phyloP scores from a whole-genome alignment of 805 yeast species.

The Yarrowia porcina region DNA sequence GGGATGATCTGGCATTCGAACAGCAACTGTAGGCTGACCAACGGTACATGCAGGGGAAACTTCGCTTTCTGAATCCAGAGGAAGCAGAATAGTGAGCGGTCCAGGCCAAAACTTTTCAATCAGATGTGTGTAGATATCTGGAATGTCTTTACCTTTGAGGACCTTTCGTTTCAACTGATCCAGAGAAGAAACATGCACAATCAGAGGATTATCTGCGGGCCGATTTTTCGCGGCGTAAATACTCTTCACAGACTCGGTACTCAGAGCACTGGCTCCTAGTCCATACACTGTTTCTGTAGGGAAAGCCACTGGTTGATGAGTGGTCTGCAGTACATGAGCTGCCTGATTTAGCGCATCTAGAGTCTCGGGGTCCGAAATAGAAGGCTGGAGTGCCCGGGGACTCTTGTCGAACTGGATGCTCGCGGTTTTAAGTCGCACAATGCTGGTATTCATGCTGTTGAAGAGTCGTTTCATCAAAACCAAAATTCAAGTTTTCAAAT shows the following conservation, averaged over 20 bases:
- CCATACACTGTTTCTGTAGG: constrained; percentile 99
- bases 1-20: constrained; percentile 81
- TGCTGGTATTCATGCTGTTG: constrained; percentile 36
- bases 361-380: constrained; percentile 49
- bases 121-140: constrained; percentile 62
- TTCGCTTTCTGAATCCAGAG: constrained; percentile 45
- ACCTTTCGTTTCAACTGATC: constrained; percentile 65
- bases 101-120: constrained; percentile 90
- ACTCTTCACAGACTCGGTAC: constrained; percentile 65
- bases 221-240: constrained; percentile 88
- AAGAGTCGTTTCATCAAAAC: constrained; percentile 1
- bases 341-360: constrained; percentile 54
- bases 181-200: constrained; percentile 79
- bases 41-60: constrained; percentile 79
- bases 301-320: constrained; percentile 73
- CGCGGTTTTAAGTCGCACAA: constrained; percentile 51
- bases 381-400: constrained; percentile 36
- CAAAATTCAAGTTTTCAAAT: not conserved
- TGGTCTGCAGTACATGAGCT: constrained; percentile 49
- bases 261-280: constrained; percentile 80
- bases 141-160: constrained; percentile 50
- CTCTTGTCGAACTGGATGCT: constrained; percentile 46
- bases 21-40: constrained; percentile 85
- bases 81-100: constrained; percentile 82
- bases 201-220: constrained; percentile 93